Base-by-base conservation (phyloP, 2,329 filamentous ascomycete species). In the Fusarium chuoi region DNA sequence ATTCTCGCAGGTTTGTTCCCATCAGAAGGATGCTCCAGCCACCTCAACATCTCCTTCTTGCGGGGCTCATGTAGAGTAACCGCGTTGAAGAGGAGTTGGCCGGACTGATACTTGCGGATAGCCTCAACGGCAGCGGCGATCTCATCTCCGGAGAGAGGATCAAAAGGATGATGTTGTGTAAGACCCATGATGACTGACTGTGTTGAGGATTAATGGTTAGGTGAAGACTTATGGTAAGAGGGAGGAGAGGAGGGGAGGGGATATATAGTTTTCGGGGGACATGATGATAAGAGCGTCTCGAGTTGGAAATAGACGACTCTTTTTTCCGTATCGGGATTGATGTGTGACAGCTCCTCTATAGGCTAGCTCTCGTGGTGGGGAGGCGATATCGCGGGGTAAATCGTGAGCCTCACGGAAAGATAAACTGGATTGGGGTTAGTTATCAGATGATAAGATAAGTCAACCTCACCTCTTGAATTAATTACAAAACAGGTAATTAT, bases 51-150 rank as follows among this genome's bases (percentile, higher is more conserved):
- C 77, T 94, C 91, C 51, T 88, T 90, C 86, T 98, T 98, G 73
- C 92, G 92, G 55, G 95, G 95, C 85, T 98, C 95, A 78, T 91
- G 92, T 35, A 97, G 86, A 6, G 94, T 93, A 63, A 98, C 91
- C 6, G 95, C 93, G 85, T 98, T 96, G 89, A 95, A 98, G 82
- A 91, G 90, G 67, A 97, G 87, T 55, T 92, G 86, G 65, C 90
- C 86, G 80, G 70, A 41, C 1, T 97, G 87, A 67, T 92, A 87
- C 76, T 91, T 89, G 70, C 90, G 91, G 73, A 97, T 87, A 38
- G 93, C 84, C 3, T 87, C 84, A 48, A 94, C 85, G 4, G 88
- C 84, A 57, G 95, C 92, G 12, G 91, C 90, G 26, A 88, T 84
- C 77, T 93, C 91, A 76, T 97, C 97, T 82, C 97, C 95, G 5